Evolutionary conservation across 495 filamentous ascomycete genomes (phyloP).

Genomic region (Polyplosphaeria fusca): DNA sequence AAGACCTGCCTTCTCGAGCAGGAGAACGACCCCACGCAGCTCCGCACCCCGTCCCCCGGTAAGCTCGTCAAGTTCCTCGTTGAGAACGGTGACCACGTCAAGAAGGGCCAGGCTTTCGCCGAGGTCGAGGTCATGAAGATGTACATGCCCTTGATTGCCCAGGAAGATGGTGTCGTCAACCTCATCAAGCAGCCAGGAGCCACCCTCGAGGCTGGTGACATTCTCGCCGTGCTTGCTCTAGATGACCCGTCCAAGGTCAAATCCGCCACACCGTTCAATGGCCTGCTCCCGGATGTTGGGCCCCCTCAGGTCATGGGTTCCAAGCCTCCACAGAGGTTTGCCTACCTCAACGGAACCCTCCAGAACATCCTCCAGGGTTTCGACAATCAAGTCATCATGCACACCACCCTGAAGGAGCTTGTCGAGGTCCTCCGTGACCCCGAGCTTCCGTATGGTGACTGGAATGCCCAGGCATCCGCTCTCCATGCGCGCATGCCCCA

Average conservation of each 20-base stretch:
- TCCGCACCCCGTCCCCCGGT: slow-evolving; percentile 89
- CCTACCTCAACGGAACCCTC: slow-evolving; percentile 70
- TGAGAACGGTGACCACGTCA: slow-evolving; percentile 93
- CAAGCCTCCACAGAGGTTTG: slow-evolving; percentile 89
- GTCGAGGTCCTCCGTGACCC: slow-evolving; percentile 84
- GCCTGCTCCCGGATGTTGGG: slow-evolving; percentile 84
- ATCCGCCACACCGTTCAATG: slow-evolving; percentile 94
- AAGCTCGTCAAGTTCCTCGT: slow-evolving; percentile 99
- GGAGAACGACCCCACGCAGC: slow-evolving; percentile 97
- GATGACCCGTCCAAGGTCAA: slow-evolving; percentile 97
- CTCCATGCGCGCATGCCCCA: slow-evolving; percentile 94
- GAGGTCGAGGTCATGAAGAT: slow-evolving; percentile 99
- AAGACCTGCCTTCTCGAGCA: slow-evolving; percentile 98
- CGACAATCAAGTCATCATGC: slow-evolving; percentile 98
- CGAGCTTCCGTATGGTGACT: slow-evolving; percentile 94
- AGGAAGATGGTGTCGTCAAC: slow-evolving; percentile 95
- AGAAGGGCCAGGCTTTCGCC: slow-evolving; percentile 87
- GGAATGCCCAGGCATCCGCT: slow-evolving; percentile 89
- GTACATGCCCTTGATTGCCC: slow-evolving; percentile 98
- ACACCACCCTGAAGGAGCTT: slow-evolving; percentile 78
- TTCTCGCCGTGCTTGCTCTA: slow-evolving; percentile 93
- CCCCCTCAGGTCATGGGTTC: slow-evolving; percentile 79
- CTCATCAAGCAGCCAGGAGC: slow-evolving; percentile 98
- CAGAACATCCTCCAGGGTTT: slow-evolving; percentile 88
- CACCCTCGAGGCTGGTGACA: slow-evolving; percentile 96